Base-by-base conservation (phyloP, 805 yeast species). In the Lachancea sp. region DNA sequence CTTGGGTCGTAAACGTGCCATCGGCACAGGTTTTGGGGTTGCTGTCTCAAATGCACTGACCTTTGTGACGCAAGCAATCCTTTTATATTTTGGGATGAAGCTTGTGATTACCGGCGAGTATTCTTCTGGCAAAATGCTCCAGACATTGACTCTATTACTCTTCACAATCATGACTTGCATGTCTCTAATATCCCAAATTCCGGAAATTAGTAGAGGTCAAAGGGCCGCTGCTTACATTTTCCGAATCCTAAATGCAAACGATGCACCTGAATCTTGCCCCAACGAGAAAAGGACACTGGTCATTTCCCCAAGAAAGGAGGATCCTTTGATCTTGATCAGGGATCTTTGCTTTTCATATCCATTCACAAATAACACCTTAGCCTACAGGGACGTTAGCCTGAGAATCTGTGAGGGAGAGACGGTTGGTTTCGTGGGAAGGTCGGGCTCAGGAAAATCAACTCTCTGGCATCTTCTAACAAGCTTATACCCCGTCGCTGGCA, bases 361-460 rank as follows among this genome's bases (percentile, higher is more conserved):
- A 2, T 43, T 60, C 1, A 39, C 56, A 1, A 58, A 62, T 2
- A 43, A 45, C 5, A 45, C 52, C 3, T 41, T 41, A 5, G 64
- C 73, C 3, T 65, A 82, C 23, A 59, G 64, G 1, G 50, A 69
- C 22, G 49, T 83, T 5, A 58, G 60, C 8, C 62, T 82, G 23
- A 31, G 43, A 0, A 56, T 89, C 2, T 21, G 52, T 0, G 50
- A 63, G 8, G 74, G 75, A 15, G 75, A 77, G 41, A 65, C 74
- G 0, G 66, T 83, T 16, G 92, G 85, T 0, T 60, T 92, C 1
- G 75, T 80, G 3, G 99, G 98, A 0, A 77, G 74, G 25, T 85
- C 97, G 2, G 99, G 99, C 0, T 73, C 82, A 11, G 99, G 99
- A 0, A 92, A 92, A 60, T 83, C 96, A 0, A 87, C 97, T 0